Base-by-base conservation (phyloP, 2,329 filamentous ascomycete genomes). In the Meredithiella fracta region DNA sequence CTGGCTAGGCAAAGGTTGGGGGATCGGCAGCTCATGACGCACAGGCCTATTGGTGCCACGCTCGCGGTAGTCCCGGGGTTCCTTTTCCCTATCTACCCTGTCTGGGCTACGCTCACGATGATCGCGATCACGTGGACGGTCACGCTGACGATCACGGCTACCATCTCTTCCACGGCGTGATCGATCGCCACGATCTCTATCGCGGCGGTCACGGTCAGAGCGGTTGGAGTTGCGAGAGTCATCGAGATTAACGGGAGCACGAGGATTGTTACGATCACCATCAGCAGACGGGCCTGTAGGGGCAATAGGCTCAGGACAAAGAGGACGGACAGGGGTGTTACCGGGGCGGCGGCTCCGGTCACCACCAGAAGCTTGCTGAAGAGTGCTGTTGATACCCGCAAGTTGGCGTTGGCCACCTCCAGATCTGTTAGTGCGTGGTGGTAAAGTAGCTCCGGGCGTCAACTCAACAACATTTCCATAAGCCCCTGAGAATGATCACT, bases 351-450 rank as follows among this genome's bases (percentile, higher is more conserved):
- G 57, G 22, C 23, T 49, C 8, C 57, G 57, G 9, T 59, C 57
- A 22, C 38, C 34, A 63, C 38, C 34, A 63, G 73, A 74, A 1
- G 72, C 71, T 64, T 77, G 73, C 60, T 76, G 73, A 3, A 81
- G 69, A 53, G 73, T 77, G 59, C 67, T 79, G 61, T 81, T 79
- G 58, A 83, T 82, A 49, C 76, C 74, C 11, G 74, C 73, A 29
- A 20, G 15, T 53, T 44, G 14, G 15, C 25, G 40, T 26, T 54
- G 31, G 8, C 26, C 11, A 34, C 42, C 23, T 42, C 51, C 51
- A 34, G 37, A 15, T 57, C 52, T n/a, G n/a, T n/a, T 34, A 40
- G 37, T 9, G 53, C 47, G 26, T 11, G 47, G 20, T 4, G 54
- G 54, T n/a, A 47, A 15, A 11, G 53, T 22, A 8, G 15, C 22